These are phyloP conservation scores for Mikania micrantha DNA, from an alignment of 129 eudicot species.

Conservation along the genomic window DNA sequence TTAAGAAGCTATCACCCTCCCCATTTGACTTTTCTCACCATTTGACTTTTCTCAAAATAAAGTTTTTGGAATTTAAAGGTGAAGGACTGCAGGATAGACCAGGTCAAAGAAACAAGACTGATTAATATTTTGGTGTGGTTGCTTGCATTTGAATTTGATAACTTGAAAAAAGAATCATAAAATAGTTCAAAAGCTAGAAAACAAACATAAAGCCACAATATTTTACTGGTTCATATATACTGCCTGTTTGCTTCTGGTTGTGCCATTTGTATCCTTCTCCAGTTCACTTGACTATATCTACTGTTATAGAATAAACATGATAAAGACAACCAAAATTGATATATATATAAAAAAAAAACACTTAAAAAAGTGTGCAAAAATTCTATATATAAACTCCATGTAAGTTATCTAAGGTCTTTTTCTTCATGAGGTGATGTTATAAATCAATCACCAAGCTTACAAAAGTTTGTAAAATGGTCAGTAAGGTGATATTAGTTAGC, in stretches of 20 bases:
- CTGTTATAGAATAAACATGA: constrained; percentile 17
- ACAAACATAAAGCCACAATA: constrained; percentile 21
- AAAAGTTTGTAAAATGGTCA: constrained; percentile 16
- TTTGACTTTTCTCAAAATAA: constrained; percentile 4
- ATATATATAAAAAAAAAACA: constrained; percentile 16
- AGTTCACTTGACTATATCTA: neutral
- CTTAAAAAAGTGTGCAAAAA: constrained; percentile 4
- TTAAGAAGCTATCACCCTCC: no score
- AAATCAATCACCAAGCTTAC: neutral
- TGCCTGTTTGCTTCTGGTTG: constrained; percentile 13
- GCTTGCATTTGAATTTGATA: no score
- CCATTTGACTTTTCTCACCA: no score
- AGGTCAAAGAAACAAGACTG: constrained; percentile 12
- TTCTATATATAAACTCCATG: constrained; percentile 4
- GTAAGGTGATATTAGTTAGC: constrained; percentile 32
- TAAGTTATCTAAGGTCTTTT: neutral
- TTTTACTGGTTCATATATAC: constrained; percentile 7
- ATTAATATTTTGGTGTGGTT: neutral
- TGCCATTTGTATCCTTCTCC: constrained; percentile 37
- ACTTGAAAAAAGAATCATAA: neutral
- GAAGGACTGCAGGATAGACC: constrained; percentile 29
- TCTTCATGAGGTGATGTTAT: neutral
- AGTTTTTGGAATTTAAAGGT: neutral
- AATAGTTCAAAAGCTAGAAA: constrained; percentile 16
- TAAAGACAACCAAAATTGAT: constrained; percentile 8